Evolutionary conservation across 768 basidiomycete genomes (phyloP).

Genomic region (Podaxis sp.): DNA sequence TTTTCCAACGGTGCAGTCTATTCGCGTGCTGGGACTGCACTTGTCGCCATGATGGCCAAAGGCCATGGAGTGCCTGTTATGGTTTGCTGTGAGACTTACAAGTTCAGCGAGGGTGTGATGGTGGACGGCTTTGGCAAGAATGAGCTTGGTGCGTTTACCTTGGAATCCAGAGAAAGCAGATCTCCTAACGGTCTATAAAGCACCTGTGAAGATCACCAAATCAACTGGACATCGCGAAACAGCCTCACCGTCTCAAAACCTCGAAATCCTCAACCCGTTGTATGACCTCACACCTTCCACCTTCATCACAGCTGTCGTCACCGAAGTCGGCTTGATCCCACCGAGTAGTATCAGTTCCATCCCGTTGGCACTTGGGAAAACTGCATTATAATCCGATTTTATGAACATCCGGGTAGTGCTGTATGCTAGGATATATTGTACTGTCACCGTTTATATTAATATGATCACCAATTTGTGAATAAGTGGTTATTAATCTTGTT

Average conservation of each 20-base stretch:
- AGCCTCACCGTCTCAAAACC: slow-evolving; percentile 38
- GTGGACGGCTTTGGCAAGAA: slow-evolving; percentile 95
- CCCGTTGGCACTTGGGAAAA: slow-evolving; percentile 62
- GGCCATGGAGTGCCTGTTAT: slow-evolving; percentile 87
- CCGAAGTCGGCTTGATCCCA: slow-evolving; percentile 94
- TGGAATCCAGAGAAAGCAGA: not conserved
- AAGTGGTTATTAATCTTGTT: slow-evolving; percentile 25
- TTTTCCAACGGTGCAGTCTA: slow-evolving; percentile 94
- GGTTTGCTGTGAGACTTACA: slow-evolving; percentile 98
- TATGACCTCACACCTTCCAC: slow-evolving; percentile 94
- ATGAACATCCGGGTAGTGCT: not conserved
- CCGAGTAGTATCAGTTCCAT: slow-evolving; percentile 87
- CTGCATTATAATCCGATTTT: slow-evolving; percentile 28
- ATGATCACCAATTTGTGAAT: not conserved
- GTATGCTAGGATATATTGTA: not conserved
- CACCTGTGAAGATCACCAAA: slow-evolving; percentile 30
- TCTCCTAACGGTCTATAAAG: slow-evolving; percentile 18
- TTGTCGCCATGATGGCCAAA: slow-evolving; percentile 96
- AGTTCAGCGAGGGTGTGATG: slow-evolving; percentile 90
- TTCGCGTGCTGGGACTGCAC: slow-evolving; percentile 90
- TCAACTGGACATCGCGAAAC: slow-evolving; percentile 20
- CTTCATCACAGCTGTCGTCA: slow-evolving; percentile 93
- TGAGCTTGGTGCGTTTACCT: slow-evolving; percentile 68
- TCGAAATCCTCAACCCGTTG: slow-evolving; percentile 80
- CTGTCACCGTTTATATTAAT: not conserved